Evolutionary conservation across 1,284 basidiomycete genomes (phyloP), one percentile per base, ranked within the genome.

Genomic region (Porodaedalea pini): DNA sequence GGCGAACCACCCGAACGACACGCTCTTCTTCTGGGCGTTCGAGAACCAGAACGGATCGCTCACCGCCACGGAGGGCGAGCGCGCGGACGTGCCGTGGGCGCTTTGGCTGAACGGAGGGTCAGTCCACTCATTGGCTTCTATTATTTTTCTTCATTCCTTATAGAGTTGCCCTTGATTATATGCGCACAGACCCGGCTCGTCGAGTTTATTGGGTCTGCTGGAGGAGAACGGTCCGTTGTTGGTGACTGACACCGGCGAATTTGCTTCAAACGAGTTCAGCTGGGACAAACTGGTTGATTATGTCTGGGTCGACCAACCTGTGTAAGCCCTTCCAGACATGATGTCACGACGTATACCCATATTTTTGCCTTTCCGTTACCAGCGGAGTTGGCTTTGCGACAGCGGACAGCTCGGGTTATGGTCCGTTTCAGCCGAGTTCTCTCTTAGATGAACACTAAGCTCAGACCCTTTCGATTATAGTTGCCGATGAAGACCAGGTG

Each of bases 31-130:
- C 69, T 81, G 81, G 77, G 86, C 75, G 1, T 81, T 85, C 61
- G 87, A 90, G 66, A 80, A 79, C 39, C 70, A 73, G 3, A 67
- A 74, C 10, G 85, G 84, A 1, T 87, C 86, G 1, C 71, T 89
- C 51, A 85, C 83, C 1, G 63, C 69, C 6, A 52, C 63, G 17
- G 63, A 62, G 15, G 61, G 61, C 23, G 66, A 66, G 27, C 49
- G 59, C 11, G 67, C 71, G 52, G 67, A 71, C n/a, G 72, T 79
- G 39, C 86, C 88, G 2, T 89, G 87, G 87, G 79, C 79, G 7
- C 85, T 89, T 50, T 90, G 86, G 86, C 67, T 90, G 27, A 88
- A 88, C 63, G 86, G 86, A 69, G 86, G 86, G 77, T 85, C 67
- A 62, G 79, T 49, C 7, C 27, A 44, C 17, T 19, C 3, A 7